phyloP scores from a whole-genome alignment of 2,329 filamentous ascomycete species.

The Aspergillus hortae region DNA sequence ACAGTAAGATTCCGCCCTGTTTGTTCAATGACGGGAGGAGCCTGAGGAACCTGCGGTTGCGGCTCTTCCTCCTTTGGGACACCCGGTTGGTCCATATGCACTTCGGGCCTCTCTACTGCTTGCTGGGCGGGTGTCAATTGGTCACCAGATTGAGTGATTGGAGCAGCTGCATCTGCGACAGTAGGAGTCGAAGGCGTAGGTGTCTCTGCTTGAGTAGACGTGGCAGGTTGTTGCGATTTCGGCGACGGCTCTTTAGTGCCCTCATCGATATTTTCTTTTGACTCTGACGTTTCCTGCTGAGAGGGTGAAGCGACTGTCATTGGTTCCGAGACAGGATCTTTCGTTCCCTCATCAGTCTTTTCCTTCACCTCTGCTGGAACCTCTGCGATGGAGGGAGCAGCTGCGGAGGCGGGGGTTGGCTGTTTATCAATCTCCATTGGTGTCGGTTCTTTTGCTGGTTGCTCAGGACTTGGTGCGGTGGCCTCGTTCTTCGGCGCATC shows the following conservation, averaged over 20 bases:
- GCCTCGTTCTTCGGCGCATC: neutral
- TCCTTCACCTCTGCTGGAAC: neutral
- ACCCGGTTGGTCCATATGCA: slow-evolving; percentile 15
- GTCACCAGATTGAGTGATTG: slow-evolving; percentile 2
- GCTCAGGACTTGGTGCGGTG: neutral
- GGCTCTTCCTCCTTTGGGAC: slow-evolving; percentile 15
- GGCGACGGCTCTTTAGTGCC: neutral
- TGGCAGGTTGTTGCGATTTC: neutral
- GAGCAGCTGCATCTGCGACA: slow-evolving; percentile 2
- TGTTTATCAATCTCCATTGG: neutral
- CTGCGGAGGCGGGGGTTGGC: neutral
- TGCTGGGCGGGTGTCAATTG: slow-evolving; percentile 1
- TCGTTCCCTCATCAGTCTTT: neutral
- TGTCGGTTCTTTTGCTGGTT: neutral
- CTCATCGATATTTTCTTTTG: neutral
- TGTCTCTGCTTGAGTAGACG: neutral
- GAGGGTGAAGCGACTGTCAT: slow-evolving; percentile 4
- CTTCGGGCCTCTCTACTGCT: slow-evolving; percentile 11
- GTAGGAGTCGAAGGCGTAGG: neutral
- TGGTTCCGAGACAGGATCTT: slow-evolving; percentile 5
- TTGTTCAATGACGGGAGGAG: slow-evolving; percentile 44
- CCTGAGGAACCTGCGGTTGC: slow-evolving; percentile 24
- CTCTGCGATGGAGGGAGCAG: neutral
- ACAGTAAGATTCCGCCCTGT: slow-evolving; percentile 57
- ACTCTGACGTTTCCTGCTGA: slow-evolving; percentile 1